A percentile compares a stretch with the other conserved stretches of the same genome.
Conservation (phyloP, 2,329 filamentous ascomycete genomes). For the Dryadomyces quercus-mongolicae region DNA sequence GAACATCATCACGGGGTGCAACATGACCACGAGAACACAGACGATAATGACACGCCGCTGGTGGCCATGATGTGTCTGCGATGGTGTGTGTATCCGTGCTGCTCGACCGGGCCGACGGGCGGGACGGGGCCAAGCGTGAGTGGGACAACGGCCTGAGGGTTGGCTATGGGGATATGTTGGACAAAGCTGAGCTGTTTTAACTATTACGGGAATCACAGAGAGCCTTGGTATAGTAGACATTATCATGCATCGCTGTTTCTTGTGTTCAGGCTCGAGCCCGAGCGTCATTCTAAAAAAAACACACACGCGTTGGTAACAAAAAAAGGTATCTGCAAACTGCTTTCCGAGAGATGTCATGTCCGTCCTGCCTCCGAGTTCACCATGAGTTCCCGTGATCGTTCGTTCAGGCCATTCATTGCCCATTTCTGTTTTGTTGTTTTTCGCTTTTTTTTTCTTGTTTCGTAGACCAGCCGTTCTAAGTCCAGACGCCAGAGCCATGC, state of each 20-base stretch:
- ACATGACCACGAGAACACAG: background rate
- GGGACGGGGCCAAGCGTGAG: background rate
- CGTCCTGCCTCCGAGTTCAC: background rate
- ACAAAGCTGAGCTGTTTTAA: no score
- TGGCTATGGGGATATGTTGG: no score
- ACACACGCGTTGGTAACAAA: background rate
- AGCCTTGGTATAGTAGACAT: background rate
- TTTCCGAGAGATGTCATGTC: background rate
- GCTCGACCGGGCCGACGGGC: background rate
- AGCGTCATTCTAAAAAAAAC: background rate
- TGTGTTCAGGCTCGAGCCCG: background rate
- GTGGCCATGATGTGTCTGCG: background rate
- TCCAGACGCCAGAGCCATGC: background rate
- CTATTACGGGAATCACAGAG: no score
- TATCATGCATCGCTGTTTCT: background rate
- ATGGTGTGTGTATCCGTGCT: slow-evolving; percentile 2
- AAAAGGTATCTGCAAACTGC: background rate
- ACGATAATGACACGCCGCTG: background rate
- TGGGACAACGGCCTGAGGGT: background rate
- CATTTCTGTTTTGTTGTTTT: background rate
- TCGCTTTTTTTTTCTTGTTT: background rate
- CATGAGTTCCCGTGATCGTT: background rate
- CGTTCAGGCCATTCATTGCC: background rate
- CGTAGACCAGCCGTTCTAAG: background rate
- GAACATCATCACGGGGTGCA: background rate